Evolutionary conservation across 495 filamentous ascomycete genomes (phyloP).

Genomic region (Annulohypoxylon moriforme): DNA sequence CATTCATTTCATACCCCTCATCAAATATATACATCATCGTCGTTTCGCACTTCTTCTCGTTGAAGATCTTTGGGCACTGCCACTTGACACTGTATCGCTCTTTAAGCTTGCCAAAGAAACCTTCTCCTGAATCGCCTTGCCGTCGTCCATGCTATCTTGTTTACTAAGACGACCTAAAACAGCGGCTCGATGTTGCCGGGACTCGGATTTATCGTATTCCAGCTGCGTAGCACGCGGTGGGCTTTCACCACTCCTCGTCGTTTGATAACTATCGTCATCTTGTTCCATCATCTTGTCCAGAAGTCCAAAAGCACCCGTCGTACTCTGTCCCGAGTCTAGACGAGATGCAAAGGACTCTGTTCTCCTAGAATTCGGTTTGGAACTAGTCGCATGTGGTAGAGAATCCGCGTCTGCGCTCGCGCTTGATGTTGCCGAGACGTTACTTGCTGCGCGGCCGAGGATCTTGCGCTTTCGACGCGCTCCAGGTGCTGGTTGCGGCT

Average conservation of each 20-base stretch:
- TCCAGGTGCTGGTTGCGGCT: conserved; percentile 39
- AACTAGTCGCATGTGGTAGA: conserved; percentile 15
- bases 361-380: conserved; percentile 20
- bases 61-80: neutral
- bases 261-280: conserved; percentile 1
- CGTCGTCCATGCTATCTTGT: neutral
- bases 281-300: conserved; percentile 36
- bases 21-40: conserved; percentile 20
- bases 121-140: conserved; percentile 11
- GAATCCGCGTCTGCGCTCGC: conserved; percentile 40
- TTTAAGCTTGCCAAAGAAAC: neutral
- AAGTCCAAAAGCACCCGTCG: conserved; percentile 17
- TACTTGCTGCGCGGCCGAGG: conserved; percentile 63
- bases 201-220: conserved; percentile 60
- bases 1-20: conserved; percentile 3
- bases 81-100: neutral
- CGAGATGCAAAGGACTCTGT: conserved; percentile 31
- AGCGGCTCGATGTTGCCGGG: conserved; percentile 46
- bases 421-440: conserved; percentile 57
- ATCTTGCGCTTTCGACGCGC: conserved; percentile 57
- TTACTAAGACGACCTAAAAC: conserved; percentile 50
- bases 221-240: conserved; percentile 58
- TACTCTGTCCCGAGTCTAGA: conserved; percentile 5
- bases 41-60: conserved; percentile 34
- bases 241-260: conserved; percentile 31